Conservation (phyloP, 495 filamentous ascomycete species). For the Penicillium chermesinum region DNA sequence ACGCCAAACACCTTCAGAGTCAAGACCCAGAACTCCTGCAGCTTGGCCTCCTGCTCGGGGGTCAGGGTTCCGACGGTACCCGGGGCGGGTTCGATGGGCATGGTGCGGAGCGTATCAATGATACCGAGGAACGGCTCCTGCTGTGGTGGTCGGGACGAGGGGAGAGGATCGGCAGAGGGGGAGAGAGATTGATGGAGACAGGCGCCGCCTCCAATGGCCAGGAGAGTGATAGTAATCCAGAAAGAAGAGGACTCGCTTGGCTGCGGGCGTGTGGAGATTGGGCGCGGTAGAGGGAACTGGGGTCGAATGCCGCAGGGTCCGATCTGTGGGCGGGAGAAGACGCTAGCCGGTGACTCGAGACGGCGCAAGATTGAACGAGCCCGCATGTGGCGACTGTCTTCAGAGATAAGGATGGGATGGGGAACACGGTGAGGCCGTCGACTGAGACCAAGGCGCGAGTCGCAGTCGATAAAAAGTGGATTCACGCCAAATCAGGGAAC, state of each 20-base stretch:
- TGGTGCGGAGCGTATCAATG: conserved; percentile 32
- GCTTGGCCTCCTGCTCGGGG: conserved; percentile 77
- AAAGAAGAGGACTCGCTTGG: conserved; percentile 36
- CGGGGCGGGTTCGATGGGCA: conserved; percentile 47
- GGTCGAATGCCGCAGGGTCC: conserved; percentile 11
- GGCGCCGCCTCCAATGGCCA: conserved; percentile 30
- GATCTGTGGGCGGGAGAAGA: conserved; percentile 26
- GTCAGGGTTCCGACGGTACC: conserved; percentile 87
- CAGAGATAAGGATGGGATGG: conserved; percentile 5
- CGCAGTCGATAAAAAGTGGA: conserved; percentile 7
- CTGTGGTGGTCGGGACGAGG: not conserved
- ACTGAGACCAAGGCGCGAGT: conserved; percentile 6
- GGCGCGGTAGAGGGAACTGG: conserved; percentile 19
- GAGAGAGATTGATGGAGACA: conserved; percentile 34
- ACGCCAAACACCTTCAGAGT: conserved; percentile 79
- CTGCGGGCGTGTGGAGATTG: conserved; percentile 29
- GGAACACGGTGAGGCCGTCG: conserved; percentile 5
- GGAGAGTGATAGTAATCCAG: conserved; percentile 36
- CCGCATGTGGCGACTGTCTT: conserved; percentile 34
- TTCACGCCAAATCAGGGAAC: conserved; percentile 4
- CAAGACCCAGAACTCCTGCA: conserved; percentile 79
- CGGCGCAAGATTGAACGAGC: conserved; percentile 28
- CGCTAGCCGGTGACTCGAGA: conserved; percentile 32
- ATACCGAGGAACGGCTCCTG: conserved; percentile 31
- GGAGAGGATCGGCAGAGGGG: conserved; percentile 3